Evolutionary conservation across 495 filamentous ascomycete species (phyloP).

Genomic region (Daldinia caldariorum): DNA sequence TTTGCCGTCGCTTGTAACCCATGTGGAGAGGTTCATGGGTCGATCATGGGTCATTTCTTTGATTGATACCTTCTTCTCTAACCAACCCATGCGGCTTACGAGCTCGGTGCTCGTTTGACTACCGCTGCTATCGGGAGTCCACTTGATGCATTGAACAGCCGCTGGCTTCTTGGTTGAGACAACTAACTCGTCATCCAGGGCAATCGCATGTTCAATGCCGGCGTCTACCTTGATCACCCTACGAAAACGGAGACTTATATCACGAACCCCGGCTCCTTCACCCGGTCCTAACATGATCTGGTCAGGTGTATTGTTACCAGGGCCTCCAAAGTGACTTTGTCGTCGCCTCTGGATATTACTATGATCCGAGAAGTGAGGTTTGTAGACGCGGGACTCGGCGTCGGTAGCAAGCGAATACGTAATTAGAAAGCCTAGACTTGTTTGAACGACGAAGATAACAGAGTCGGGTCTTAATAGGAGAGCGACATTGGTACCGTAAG

Average conservation of each 20-base stretch:
- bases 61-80: conserved; percentile 78
- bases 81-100: conserved; percentile 83
- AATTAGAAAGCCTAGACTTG: conserved; percentile 85
- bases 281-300: conserved; percentile 69
- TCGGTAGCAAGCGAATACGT: conserved; percentile 94
- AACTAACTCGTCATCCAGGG: conserved; percentile 91
- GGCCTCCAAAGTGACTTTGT: conserved; percentile 74
- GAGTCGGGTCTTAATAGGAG: conserved; percentile 91
- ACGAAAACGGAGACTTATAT: conserved; percentile 89
- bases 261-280: conserved; percentile 81
- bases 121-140: conserved; percentile 83
- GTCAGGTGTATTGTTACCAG: conserved; percentile 61
- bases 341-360: conserved; percentile 73
- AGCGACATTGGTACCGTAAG: conserved; percentile 85
- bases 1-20: conserved; percentile 89
- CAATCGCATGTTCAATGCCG: conserved; percentile 86
- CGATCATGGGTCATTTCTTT: conserved; percentile 94
- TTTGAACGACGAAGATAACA: conserved; percentile 91
- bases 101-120: conserved; percentile 92
- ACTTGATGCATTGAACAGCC: conserved; percentile 94
- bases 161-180: conserved; percentile 94
- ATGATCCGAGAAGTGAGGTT: conserved; percentile 74
- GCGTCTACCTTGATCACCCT: conserved; percentile 99
- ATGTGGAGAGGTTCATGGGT: conserved; percentile 95
- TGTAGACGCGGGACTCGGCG: conserved; percentile 82